A percentile compares a stretch with the other conserved stretches of the same genome.
phyloP scores from a whole-genome alignment of 163 green algal species.

The Trebouxia gelatinosa region DNA sequence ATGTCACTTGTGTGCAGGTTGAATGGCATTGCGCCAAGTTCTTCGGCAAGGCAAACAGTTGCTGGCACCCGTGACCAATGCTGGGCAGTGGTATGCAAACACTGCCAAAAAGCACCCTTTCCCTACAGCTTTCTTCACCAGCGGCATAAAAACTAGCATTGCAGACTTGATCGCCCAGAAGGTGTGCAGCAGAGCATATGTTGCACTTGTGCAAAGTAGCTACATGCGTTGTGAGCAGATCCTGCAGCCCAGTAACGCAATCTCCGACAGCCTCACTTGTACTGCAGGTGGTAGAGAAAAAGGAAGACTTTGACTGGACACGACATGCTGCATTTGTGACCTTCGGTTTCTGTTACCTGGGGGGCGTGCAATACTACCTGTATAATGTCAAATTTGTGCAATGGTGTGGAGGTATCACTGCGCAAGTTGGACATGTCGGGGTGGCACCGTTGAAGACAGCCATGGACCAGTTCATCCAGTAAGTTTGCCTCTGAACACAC shows the following conservation, averaged over 20 bases:
- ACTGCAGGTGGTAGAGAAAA: constrained; percentile 63
- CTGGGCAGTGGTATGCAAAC: constrained; percentile 50
- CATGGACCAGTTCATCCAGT: constrained; percentile 84
- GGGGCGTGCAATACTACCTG: constrained; percentile 54
- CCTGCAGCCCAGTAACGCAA: neutral
- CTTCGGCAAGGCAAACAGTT: neutral
- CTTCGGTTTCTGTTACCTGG: constrained; percentile 82
- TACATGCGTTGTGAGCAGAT: neutral
- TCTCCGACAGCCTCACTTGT: neutral
- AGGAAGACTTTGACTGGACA: constrained; percentile 77
- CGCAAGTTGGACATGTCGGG: constrained; percentile 60
- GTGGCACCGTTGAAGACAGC: constrained; percentile 76
- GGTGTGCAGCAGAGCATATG: constrained; percentile 39
- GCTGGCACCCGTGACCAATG: constrained; percentile 37
- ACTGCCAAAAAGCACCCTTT: constrained; percentile 53
- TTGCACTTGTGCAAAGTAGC: neutral
- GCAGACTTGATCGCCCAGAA: constrained; percentile 84
- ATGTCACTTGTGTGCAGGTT: too few species aligned
- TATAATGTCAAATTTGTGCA: constrained; percentile 82
- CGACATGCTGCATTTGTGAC: constrained; percentile 68
- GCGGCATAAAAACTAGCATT: constrained; percentile 75
- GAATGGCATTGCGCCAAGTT: constrained; percentile 16
- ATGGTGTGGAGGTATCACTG: constrained; percentile 67
- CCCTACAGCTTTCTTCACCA: constrained; percentile 71
- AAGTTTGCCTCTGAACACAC: constrained; percentile 27